phyloP scores from a whole-genome alignment of 2,329 filamentous ascomycete species.

The Alternaria novae-zelandiae region DNA sequence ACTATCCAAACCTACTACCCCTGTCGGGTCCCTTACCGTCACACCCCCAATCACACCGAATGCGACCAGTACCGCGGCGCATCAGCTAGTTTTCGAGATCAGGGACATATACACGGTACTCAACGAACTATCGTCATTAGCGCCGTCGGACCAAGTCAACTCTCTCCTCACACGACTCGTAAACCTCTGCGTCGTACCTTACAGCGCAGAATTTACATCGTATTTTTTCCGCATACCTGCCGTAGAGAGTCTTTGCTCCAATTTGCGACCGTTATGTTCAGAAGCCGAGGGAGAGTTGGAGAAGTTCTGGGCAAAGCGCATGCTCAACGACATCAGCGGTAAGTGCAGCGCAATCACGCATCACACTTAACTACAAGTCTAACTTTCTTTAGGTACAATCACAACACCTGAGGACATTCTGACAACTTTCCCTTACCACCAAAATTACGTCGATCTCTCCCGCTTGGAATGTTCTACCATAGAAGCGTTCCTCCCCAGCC shows the following conservation, averaged over 20 bases:
- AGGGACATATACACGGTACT: conserved; percentile 24
- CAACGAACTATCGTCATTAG: conserved; percentile 26
- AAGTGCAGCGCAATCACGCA: neutral
- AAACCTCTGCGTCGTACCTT: conserved; percentile 40
- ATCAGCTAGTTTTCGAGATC: conserved; percentile 31
- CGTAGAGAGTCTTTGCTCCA: conserved; percentile 43
- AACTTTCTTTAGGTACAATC: neutral
- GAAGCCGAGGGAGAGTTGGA: conserved; percentile 56
- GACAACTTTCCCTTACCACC: conserved; percentile 55
- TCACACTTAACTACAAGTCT: neutral
- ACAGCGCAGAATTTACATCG: conserved; percentile 24
- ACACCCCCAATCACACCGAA: conserved; percentile 37
- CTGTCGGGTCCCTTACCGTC: neutral
- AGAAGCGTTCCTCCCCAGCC: conserved; percentile 38
- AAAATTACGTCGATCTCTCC: conserved; percentile 58
- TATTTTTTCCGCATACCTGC: conserved; percentile 41
- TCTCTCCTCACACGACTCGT: conserved; percentile 48
- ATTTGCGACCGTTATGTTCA: conserved; percentile 53
- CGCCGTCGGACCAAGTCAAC: conserved; percentile 44
- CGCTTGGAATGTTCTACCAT: conserved; percentile 56
- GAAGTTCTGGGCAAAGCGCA: conserved; percentile 51
- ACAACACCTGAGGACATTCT: neutral
- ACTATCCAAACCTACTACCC: neutral
- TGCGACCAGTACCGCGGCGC: conserved; percentile 17
- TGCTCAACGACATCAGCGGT: conserved; percentile 28